Conservation (phyloP, 768 basidiomycete species). For the Lactifluus pinguis region DNA sequence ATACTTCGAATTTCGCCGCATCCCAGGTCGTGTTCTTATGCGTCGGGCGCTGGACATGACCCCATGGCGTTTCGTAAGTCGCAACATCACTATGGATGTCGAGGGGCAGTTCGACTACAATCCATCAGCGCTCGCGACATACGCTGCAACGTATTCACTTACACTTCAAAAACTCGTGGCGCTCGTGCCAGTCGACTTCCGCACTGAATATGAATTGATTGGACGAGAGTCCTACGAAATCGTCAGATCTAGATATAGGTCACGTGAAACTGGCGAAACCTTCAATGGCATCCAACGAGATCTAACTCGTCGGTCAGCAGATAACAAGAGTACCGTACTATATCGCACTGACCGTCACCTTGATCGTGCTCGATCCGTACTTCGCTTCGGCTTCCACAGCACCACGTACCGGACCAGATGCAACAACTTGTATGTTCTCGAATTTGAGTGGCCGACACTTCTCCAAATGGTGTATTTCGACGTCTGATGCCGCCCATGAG, state of each 20-base stretch:
- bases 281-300: slow-evolving; percentile 81
- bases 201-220: slow-evolving; percentile 79
- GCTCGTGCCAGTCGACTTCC: slow-evolving; percentile 81
- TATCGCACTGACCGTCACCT: slow-evolving; percentile 50
- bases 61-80: slow-evolving; percentile 78
- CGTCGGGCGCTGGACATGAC: slow-evolving; percentile 65
- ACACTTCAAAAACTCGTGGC: slow-evolving; percentile 90
- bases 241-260: slow-evolving; percentile 1
- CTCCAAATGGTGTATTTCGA: slow-evolving; percentile 91
- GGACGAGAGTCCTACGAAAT: slow-evolving; percentile 53
- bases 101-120: slow-evolving; percentile 78
- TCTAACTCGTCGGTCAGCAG: slow-evolving; percentile 31
- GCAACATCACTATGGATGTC: slow-evolving; percentile 77
- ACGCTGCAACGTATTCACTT: slow-evolving; percentile 21
- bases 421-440: slow-evolving; percentile 52
- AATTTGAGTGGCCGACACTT: slow-evolving; percentile 70
- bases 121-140: background rate
- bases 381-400: slow-evolving; percentile 58
- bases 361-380: slow-evolving; percentile 69
- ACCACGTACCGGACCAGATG: slow-evolving; percentile 76
- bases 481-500: slow-evolving; percentile 36
- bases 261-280: slow-evolving; percentile 31
- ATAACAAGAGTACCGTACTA: background rate
- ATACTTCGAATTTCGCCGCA: slow-evolving; percentile 80
- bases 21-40: slow-evolving; percentile 89